A percentile compares a stretch with the other conserved stretches of the same genome.
Evolutionary conservation across 352 stramenopile genomes (phyloP).

Genomic region (Elongisporangium prolatum): DNA sequence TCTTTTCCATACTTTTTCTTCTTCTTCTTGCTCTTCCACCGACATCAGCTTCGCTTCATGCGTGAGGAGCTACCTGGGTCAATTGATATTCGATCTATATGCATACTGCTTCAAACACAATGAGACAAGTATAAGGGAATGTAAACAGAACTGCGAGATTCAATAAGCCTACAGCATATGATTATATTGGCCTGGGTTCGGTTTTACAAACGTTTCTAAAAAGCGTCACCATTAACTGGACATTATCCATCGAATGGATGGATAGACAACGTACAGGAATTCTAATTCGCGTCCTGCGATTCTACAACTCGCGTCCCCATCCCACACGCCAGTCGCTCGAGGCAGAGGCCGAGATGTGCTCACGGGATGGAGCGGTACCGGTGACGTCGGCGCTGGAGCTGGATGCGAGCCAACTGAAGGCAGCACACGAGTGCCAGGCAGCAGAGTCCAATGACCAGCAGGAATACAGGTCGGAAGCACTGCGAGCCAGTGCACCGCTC

Average conservation of each 20-base stretch:
- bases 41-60: not conserved
- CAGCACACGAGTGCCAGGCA: constrained; percentile 46
- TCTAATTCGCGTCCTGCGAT: not conserved
- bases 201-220: not conserved
- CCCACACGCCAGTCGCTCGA: not conserved
- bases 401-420: constrained; percentile 31
- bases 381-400: constrained; percentile 14
- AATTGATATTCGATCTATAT: too few relatives aligned
- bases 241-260: not conserved
- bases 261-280: not conserved
- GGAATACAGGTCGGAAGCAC: constrained; percentile 67
- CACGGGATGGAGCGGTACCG: constrained; percentile 12
- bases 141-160: not conserved
- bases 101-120: too few relatives aligned
- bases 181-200: not conserved
- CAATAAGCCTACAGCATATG: not conserved
- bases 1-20: constrained; percentile 1
- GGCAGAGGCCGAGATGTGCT: not conserved
- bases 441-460: constrained; percentile 53
- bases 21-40: not conserved
- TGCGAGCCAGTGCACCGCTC: constrained; percentile 55
- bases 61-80: not conserved
- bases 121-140: too few relatives aligned
- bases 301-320: not conserved
- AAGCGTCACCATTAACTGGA: not conserved